Percentiles rank a stretch among this genome's conserved stretches.
Evolutionary conservation across 768 basidiomycete genomes (phyloP).

Genomic region (Austroboletus eburneus): DNA sequence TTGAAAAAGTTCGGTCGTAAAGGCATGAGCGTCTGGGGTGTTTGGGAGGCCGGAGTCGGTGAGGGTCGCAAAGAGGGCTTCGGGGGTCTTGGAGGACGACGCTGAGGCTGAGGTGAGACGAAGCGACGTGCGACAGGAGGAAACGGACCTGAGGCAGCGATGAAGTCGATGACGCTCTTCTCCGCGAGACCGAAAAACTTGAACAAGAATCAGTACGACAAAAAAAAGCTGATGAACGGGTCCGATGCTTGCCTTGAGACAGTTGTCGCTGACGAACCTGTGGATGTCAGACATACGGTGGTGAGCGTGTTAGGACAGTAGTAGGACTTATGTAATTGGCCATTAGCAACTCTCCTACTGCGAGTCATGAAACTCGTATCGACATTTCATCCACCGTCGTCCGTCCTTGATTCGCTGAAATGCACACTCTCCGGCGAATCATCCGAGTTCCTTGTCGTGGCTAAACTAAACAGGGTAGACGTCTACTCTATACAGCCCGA

Average conservation of each 20-base stretch:
- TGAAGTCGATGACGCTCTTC: slow-evolving; percentile 79
- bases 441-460: slow-evolving; percentile 63
- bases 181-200: slow-evolving; percentile 86
- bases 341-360: no score
- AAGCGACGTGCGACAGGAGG: neutral
- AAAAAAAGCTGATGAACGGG: neutral
- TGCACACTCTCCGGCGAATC: slow-evolving; percentile 52
- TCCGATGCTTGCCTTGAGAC: slow-evolving; percentile 50
- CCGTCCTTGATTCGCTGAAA: slow-evolving; percentile 65
- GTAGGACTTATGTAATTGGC: neutral
- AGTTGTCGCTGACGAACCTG: slow-evolving; percentile 76
- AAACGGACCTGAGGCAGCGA: slow-evolving; percentile 73
- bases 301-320: no score
- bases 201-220: neutral
- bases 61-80: slow-evolving; percentile 73
- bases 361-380: slow-evolving; percentile 52
- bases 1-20: slow-evolving; percentile 71
- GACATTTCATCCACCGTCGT: slow-evolving; percentile 75
- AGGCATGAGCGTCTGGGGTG: slow-evolving; percentile 73
- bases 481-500: slow-evolving; percentile 61
- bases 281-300: slow-evolving; percentile 72
- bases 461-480: slow-evolving; percentile 62
- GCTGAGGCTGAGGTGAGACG: slow-evolving; percentile 34
- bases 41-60: slow-evolving; percentile 76
- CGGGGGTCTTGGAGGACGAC: slow-evolving; percentile 78